Evolutionary conservation across 306 rosid species (phyloP).

Genomic region (Cercis canadensis): DNA sequence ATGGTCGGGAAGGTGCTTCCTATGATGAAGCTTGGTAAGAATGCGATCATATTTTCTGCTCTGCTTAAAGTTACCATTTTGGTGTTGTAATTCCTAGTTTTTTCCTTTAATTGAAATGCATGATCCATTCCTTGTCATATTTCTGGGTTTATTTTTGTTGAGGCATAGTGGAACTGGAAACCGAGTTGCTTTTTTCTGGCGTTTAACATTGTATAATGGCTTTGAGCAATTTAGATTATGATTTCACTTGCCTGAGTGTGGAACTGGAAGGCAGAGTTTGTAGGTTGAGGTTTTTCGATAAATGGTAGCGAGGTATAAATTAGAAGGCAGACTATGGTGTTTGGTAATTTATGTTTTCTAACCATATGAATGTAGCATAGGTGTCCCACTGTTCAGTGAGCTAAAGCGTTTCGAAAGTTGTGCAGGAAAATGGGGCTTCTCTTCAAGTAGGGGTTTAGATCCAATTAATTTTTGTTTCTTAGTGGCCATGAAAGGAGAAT

Average conservation of each 20-base stretch:
- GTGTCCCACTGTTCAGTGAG: conserved; percentile 1
- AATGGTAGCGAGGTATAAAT: neutral
- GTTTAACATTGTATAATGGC: conserved; percentile 1
- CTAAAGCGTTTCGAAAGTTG: neutral
- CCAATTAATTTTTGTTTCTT: neutral
- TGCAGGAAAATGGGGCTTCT: conserved; percentile 6
- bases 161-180: conserved; percentile 26
- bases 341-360: conserved; percentile 3
- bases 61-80: conserved; percentile 25
- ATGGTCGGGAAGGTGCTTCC: conserved; percentile 41
- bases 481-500: conserved; percentile 15
- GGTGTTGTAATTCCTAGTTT: conserved; percentile 23
- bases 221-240: conserved; percentile 29
- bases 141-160: neutral
- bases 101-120: conserved; percentile 28
- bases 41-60: conserved; percentile 19
- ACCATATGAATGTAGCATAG: neutral
- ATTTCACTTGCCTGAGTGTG: conserved; percentile 33
- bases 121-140: conserved; percentile 24
- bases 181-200: conserved; percentile 6
- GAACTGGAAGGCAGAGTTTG: conserved; percentile 20
- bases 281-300: conserved; percentile 31
- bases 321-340: neutral
- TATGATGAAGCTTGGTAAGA: conserved; percentile 83
- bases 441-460: conserved; percentile 7